These are phyloP conservation scores for Penicillium cosmopolitanum DNA, from an alignment of 495 filamentous ascomycete genomes.

Conservation along the genomic window DNA sequence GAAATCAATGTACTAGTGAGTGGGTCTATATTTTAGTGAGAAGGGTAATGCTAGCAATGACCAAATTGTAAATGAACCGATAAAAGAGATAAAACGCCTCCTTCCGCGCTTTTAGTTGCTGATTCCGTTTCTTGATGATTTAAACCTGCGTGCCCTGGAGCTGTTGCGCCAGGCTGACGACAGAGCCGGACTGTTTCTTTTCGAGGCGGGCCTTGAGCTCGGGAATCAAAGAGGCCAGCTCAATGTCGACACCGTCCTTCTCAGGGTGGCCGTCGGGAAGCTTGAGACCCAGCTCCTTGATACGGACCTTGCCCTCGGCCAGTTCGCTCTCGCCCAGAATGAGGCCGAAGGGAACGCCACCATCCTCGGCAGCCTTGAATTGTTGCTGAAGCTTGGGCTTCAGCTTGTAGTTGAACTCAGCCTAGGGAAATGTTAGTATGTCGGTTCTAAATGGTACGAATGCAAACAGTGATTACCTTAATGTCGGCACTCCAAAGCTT, in stretches of 20 bases:
- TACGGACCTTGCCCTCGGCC: slow-evolving; percentile 71
- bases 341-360: slow-evolving; percentile 71
- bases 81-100: slow-evolving; percentile 21
- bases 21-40: slow-evolving; percentile 8
- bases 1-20: background rate
- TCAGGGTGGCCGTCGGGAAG: slow-evolving; percentile 73
- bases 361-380: slow-evolving; percentile 78
- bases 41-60: slow-evolving; percentile 8
- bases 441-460: background rate
- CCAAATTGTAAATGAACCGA: slow-evolving; percentile 1
- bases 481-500: slow-evolving; percentile 78
- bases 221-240: slow-evolving; percentile 57
- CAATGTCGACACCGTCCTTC: slow-evolving; percentile 80
- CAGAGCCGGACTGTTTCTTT: slow-evolving; percentile 26
- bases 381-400: slow-evolving; percentile 79
- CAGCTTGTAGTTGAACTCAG: slow-evolving; percentile 77
- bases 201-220: slow-evolving; percentile 59
- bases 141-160: slow-evolving; percentile 28
- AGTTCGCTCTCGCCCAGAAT: slow-evolving; percentile 84
- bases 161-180: slow-evolving; percentile 28
- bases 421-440: slow-evolving; percentile 39
- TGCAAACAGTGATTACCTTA: slow-evolving; percentile 53
- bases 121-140: slow-evolving; percentile 16
- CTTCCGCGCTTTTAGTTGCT: slow-evolving; percentile 7
- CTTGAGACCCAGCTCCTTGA: slow-evolving; percentile 80